Percentiles rank a stretch among this genome's conserved stretches.
Evolutionary conservation across 805 yeast species (phyloP).

Genomic region (Wickerhamiella spandovensis): DNA sequence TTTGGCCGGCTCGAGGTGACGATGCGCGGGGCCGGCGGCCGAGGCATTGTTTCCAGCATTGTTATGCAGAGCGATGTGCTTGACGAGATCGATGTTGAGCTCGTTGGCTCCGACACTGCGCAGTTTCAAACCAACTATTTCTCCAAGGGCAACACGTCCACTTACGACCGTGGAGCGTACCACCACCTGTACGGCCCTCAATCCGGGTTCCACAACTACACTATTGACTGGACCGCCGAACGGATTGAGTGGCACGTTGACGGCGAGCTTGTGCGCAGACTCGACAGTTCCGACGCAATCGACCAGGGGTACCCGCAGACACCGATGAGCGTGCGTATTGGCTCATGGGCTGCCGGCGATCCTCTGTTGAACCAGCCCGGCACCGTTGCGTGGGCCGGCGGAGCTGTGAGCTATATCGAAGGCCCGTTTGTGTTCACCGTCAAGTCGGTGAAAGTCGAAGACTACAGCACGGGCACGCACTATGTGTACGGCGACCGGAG

Average conservation of each 20-base stretch:
- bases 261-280: slow-evolving; percentile 52
- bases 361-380: slow-evolving; percentile 36
- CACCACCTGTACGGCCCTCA: slow-evolving; percentile 45
- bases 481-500: slow-evolving; percentile 30
- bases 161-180: slow-evolving; percentile 70
- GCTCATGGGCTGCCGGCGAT: slow-evolving; percentile 41
- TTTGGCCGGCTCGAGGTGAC: slow-evolving; percentile 71
- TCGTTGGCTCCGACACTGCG: slow-evolving; percentile 67
- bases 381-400: slow-evolving; percentile 67
- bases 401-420: slow-evolving; percentile 34
- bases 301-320: slow-evolving; percentile 75
- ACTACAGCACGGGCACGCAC: slow-evolving; percentile 35
- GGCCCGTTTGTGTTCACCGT: slow-evolving; percentile 48
- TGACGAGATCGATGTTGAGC: slow-evolving; percentile 83
- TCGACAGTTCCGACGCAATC: slow-evolving; percentile 28
- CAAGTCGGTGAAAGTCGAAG: slow-evolving; percentile 43
- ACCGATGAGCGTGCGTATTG: slow-evolving; percentile 65
- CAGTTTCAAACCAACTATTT: slow-evolving; percentile 65
- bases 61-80: slow-evolving; percentile 71
- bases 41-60: slow-evolving; percentile 69
- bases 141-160: slow-evolving; percentile 63
- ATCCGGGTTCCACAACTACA: slow-evolving; percentile 54
- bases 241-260: slow-evolving; percentile 58
- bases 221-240: slow-evolving; percentile 71
- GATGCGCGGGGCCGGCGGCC: slow-evolving; percentile 60